Evolutionary conservation across 1,284 basidiomycete genomes (phyloP).

Genomic region (Rhodotorula sp.): DNA sequence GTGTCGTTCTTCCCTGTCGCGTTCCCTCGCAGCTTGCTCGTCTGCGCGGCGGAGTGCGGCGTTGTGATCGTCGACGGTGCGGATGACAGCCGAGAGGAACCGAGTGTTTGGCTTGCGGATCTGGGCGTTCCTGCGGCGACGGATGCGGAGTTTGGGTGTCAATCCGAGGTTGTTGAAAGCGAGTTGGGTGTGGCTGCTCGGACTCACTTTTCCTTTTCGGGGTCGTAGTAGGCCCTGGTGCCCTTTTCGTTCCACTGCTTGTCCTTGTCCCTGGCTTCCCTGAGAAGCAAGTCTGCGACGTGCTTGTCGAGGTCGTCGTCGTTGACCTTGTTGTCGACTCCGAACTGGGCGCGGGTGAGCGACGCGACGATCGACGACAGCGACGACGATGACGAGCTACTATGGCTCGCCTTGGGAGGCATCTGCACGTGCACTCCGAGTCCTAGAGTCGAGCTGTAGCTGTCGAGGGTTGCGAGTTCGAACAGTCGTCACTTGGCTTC

Average conservation of each 20-base stretch:
- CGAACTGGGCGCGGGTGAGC: conserved; percentile 77
- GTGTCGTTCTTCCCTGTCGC: conserved; percentile 35
- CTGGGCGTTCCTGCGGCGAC: conserved; percentile 8
- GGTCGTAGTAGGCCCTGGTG: conserved; percentile 46
- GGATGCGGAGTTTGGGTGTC: no score
- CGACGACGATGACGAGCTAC: conserved; percentile 35
- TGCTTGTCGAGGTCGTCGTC: conserved; percentile 83
- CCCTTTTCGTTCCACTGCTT: conserved; percentile 53
- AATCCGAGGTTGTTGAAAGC: neutral
- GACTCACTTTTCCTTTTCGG: conserved; percentile 35
- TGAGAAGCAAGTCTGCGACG: conserved; percentile 80
- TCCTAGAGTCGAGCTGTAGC: no score
- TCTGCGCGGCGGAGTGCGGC: conserved; percentile 73
- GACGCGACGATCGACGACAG: conserved; percentile 80
- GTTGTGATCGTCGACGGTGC: conserved; percentile 88
- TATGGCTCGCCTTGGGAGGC: conserved; percentile 3
- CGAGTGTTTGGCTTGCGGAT: conserved; percentile 80
- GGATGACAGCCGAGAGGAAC: conserved; percentile 81
- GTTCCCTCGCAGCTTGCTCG: conserved; percentile 51
- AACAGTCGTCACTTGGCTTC: no score
- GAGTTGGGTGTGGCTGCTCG: conserved; percentile 1
- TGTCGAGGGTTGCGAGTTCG: no score
- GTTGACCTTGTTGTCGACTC: conserved; percentile 60
- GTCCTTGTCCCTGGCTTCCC: conserved; percentile 85
- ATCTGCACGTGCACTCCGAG: neutral